Percentiles rank a stretch among this genome's conserved stretches.
Conservation (phyloP, 192 early-diverging fungal genomes). For the Podila horticola region DNA sequence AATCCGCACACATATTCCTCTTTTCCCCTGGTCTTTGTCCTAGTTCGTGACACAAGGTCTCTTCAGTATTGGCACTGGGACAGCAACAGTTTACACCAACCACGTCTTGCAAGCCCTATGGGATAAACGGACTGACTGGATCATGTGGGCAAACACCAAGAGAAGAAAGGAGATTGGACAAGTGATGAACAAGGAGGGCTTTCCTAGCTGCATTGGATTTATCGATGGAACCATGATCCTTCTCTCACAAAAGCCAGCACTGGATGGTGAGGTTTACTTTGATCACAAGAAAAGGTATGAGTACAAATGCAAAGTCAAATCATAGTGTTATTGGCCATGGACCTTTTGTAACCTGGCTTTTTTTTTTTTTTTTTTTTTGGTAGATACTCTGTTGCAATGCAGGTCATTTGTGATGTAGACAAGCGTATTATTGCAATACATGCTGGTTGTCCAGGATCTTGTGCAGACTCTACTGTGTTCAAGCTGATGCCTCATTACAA, state of each 20-base stretch:
- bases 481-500: conserved; percentile 8
- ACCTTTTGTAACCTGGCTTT: background rate
- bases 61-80: conserved; percentile 11
- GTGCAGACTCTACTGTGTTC: conserved; percentile 8
- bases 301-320: too few relatives aligned
- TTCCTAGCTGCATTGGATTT: conserved; percentile 27
- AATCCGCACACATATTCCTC: too few relatives aligned
- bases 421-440: conserved; percentile 15
- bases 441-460: conserved; percentile 14
- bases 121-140: background rate
- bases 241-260: conserved; percentile 10
- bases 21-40: too few relatives aligned
- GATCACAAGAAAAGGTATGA: conserved; percentile 13
- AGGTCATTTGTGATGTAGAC: conserved; percentile 28
- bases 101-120: conserved; percentile 8
- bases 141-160: conserved; percentile 4
- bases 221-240: conserved; percentile 16
- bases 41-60: background rate
- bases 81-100: conserved; percentile 7
- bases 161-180: conserved; percentile 9
- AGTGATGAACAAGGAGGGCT: conserved; percentile 18
- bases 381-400: conserved; percentile 26
- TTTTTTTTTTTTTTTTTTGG: background rate
- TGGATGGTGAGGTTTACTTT: conserved; percentile 8
- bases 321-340: too few relatives aligned